A percentile compares a stretch with the other conserved stretches of the same genome.
Evolutionary conservation across 2,329 filamentous ascomycete species (phyloP).

Genomic region (Bimuria novae-zelandiae): DNA sequence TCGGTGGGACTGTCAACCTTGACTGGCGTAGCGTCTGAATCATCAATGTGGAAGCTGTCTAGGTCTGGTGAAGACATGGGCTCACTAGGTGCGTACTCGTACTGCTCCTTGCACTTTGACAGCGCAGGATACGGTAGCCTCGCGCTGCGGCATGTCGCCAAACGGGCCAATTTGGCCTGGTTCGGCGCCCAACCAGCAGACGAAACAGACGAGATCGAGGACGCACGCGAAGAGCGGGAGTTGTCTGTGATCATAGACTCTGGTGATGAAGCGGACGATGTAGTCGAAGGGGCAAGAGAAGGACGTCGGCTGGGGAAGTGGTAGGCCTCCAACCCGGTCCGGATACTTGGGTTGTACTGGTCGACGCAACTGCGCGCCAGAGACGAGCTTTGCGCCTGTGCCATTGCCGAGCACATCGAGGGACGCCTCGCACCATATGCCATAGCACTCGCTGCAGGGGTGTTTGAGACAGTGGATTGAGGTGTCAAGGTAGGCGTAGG

Average conservation of each 20-base stretch:
- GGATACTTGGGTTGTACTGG: constrained; percentile 49
- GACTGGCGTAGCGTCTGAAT: constrained; percentile 36
- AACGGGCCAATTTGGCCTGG: constrained; percentile 54
- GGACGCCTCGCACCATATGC: constrained; percentile 55
- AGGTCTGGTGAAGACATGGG: constrained; percentile 46
- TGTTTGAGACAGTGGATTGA: constrained; percentile 56
- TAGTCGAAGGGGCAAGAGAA: constrained; percentile 56
- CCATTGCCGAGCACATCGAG: constrained; percentile 64
- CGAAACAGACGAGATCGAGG: constrained; percentile 59
- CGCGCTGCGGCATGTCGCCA: constrained; percentile 58
- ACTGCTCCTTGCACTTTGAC: constrained; percentile 45
- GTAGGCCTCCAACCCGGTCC: constrained; percentile 51
- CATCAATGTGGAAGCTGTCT: constrained; percentile 58
- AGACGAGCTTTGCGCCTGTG: constrained; percentile 59
- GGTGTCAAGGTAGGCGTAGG: constrained; percentile 68
- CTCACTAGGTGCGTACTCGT: constrained; percentile 41
- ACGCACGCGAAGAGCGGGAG: constrained; percentile 60
- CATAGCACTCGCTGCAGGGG: constrained; percentile 65
- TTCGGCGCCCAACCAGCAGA: constrained; percentile 58
- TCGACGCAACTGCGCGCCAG: constrained; percentile 62
- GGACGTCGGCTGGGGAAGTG: constrained; percentile 51
- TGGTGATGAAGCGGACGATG: constrained; percentile 60
- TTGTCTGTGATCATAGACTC: constrained; percentile 67
- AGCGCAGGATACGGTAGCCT: constrained; percentile 48
- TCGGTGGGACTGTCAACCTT: constrained; percentile 34